Evolutionary conservation across 805 yeast species (phyloP), one percentile per base, ranked within the genome.

Genomic region (Wickerhamiella musiphila): DNA sequence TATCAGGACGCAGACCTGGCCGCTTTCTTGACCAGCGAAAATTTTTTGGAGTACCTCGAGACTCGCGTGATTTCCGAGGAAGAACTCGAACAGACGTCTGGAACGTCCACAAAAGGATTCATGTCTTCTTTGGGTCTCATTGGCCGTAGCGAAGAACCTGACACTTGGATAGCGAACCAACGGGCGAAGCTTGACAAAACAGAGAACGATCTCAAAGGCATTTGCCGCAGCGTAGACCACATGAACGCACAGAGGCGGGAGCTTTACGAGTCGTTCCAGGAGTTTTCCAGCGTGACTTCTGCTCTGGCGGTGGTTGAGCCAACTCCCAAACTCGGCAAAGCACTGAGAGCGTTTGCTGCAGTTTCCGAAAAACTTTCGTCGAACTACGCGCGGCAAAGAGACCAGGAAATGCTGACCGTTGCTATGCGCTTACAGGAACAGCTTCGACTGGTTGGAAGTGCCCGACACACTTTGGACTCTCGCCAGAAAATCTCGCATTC

Each of bases 341-440:
- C 82, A 9, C 63, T 86, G 35, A 52, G 57, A 14, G 73, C 73
- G 35, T 83, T 84, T 51, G 71, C 83, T 23, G 71, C 70, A 21
- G 68, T 79, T 6, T 86, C 84, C 48, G 46, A 58, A 21, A 68
- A 78, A 40, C 65, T 84, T 17, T 71, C 71, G 43, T 86, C 79
- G 32, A 61, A 79, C 29, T 58, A 81, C 29, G 83, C 73, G 40
- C 66, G 94, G 38, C 72, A 77, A 38, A 73, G 82, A 36, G 54
- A 78, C 54, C 93, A 81, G 51, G 95, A 86, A 43, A 70, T 83
- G 46, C 58, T 86, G 39, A 82, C 94, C 0, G 57, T 86, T 29
- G 93, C 93, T 2, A 68, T 78, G 17, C 79, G 93, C 1, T 58
- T 86, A 24, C 94, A 86, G 49, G 95, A 84, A 49, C 84, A 90